These are phyloP conservation scores for Arctium lappa DNA, from an alignment of 129 eudicot genomes.

Conservation along the genomic window DNA sequence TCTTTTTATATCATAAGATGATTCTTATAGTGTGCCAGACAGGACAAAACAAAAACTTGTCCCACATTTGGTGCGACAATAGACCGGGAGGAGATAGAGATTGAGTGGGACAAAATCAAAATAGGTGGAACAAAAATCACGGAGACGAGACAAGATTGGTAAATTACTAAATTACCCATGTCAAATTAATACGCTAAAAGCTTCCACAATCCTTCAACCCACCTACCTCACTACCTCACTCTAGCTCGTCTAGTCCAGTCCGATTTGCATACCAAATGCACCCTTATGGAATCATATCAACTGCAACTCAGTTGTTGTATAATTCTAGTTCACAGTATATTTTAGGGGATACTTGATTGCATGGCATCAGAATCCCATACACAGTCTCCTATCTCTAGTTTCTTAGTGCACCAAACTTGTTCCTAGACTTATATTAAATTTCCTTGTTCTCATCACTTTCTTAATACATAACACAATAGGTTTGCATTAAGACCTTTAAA, in stretches of 20 bases:
- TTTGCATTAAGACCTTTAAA: neutral
- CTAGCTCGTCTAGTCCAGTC: neutral
- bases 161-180: neutral
- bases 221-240: neutral
- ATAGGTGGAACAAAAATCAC: neutral
- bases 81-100: neutral
- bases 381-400: neutral
- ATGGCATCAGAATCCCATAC: neutral
- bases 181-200: neutral
- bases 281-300: neutral
- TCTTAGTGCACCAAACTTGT: neutral
- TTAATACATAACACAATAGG: neutral
- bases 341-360: neutral
- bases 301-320: neutral
- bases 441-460: neutral
- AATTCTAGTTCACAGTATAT: neutral
- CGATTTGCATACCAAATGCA: neutral
- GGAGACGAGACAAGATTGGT: neutral
- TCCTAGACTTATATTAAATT: neutral
- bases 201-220: neutral
- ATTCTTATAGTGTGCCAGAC: neutral
- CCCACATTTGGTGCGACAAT: neutral
- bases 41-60: neutral
- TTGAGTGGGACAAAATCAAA: neutral
- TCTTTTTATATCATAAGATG: neutral